phyloP scores from a whole-genome alignment of 2,329 filamentous ascomycete genomes.

The Fusarium sp. region DNA sequence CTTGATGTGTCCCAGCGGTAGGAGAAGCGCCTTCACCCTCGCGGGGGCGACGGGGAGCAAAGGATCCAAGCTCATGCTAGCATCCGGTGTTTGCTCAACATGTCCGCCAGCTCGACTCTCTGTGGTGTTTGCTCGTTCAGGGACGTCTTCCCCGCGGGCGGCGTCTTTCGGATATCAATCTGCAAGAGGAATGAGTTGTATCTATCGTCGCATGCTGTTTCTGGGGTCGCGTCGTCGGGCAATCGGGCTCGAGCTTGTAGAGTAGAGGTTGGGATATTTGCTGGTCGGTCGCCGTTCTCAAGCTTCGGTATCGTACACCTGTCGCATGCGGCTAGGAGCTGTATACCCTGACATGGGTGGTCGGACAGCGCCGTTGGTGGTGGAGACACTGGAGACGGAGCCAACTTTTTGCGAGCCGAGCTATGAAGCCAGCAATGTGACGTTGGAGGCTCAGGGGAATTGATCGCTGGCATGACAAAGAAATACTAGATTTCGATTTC shows the following conservation, averaged over 20 bases:
- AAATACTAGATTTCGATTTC: neutral
- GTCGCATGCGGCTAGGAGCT: constrained; percentile 44
- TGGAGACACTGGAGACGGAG: constrained; percentile 38
- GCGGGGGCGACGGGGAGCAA: constrained; percentile 92
- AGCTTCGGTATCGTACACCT: constrained; percentile 42
- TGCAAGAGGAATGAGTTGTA: neutral
- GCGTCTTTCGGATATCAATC: constrained; percentile 21
- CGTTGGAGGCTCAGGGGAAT: neutral
- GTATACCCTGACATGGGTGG: constrained; percentile 34
- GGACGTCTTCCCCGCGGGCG: constrained; percentile 19
- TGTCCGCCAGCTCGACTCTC: constrained; percentile 40
- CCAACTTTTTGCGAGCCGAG: constrained; percentile 45
- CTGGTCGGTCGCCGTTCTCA: constrained; percentile 18
- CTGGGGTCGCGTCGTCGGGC: constrained; percentile 4
- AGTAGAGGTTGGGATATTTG: constrained; percentile 5
- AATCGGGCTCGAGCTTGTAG: constrained; percentile 8
- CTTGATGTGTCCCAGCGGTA: constrained; percentile 89
- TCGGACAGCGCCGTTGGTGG: constrained; percentile 23
- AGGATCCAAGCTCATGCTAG: constrained; percentile 86
- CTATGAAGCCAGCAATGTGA: constrained; percentile 14
- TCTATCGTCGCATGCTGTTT: constrained; percentile 31
- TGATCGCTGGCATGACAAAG: neutral
- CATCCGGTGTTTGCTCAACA: constrained; percentile 53
- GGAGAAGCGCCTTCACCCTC: constrained; percentile 85
- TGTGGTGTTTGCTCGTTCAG: constrained; percentile 17